Conservation (phyloP, 306 rosid genomes). For the Datisca glomerata region DNA sequence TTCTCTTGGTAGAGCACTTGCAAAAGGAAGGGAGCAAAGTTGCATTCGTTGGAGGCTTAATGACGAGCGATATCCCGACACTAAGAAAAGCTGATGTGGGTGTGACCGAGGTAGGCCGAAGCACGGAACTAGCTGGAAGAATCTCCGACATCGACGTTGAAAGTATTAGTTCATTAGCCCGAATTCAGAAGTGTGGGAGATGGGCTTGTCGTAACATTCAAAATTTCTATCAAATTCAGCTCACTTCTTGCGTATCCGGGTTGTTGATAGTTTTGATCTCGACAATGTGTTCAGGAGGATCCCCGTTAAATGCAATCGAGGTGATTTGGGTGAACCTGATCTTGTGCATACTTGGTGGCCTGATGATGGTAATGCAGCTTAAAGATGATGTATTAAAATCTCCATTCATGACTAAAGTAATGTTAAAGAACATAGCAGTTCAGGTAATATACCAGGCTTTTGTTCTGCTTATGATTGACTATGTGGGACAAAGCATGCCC, state of each 20-base stretch:
- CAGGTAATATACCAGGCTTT: slow-evolving; percentile 36
- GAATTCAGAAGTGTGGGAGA: slow-evolving; percentile 21
- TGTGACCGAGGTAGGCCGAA: slow-evolving; percentile 6
- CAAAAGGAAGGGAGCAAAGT: slow-evolving; percentile 30
- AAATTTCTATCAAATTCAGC: slow-evolving; percentile 43
- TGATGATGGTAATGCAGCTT: slow-evolving; percentile 44
- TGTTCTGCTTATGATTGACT: slow-evolving; percentile 23
- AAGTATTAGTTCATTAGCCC: slow-evolving; percentile 13
- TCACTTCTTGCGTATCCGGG: slow-evolving; percentile 36
- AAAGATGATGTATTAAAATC: slow-evolving; percentile 10
- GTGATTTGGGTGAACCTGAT: slow-evolving; percentile 44
- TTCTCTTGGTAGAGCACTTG: slow-evolving; percentile 20
- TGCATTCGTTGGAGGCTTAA: slow-evolving; percentile 36
- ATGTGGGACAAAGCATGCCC: slow-evolving; percentile 15
- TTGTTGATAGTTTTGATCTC: slow-evolving; percentile 20
- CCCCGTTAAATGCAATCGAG: slow-evolving; percentile 36
- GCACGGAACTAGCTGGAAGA: slow-evolving; percentile 13
- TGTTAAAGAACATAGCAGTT: slow-evolving; percentile 23
- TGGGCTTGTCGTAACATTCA: slow-evolving; percentile 33
- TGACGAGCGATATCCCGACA: slow-evolving; percentile 15
- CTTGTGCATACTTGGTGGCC: slow-evolving; percentile 31
- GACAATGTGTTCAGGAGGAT: slow-evolving; percentile 34
- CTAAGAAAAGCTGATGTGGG: slow-evolving; percentile 43
- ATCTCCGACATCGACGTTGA: slow-evolving; percentile 18
- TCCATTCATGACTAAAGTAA: slow-evolving; percentile 19